Evolutionary conservation across 768 basidiomycete genomes (phyloP), one percentile per base, ranked within the genome.

Genomic region (Lactarius vividus): DNA sequence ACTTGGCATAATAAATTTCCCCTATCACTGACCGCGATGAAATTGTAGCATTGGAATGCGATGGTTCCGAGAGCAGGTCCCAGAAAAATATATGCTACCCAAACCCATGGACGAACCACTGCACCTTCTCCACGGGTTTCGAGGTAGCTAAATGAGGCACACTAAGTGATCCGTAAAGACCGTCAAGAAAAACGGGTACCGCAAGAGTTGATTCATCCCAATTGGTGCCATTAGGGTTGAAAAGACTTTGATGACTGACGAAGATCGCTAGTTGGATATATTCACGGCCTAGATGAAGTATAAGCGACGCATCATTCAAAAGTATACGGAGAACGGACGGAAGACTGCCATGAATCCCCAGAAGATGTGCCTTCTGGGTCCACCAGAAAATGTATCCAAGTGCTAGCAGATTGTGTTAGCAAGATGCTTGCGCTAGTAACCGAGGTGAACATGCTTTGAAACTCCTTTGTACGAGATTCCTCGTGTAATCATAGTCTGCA

Each of bases 81-180:
- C 4, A 82, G 56, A 65, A 85, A 81, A 15, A 87, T 75, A 71
- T 77, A 76, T 0, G 75, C 35, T 15, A 90, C 81, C 88, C 89
- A 91, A 8, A 90, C 82, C 84, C 88, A 89, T 1, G 89, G 89
- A 40, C 81, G 81, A 39, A 88, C 74, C 9, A 75, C 70, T 0
- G 86, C 79, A 28, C 74, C 79, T 63, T 80, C 71, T 3, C 85
- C 85, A 15, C 77, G 75, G 4, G 73, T 80, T 74, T 89, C 88
- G 23, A 91, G 74, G 71, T 89, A 86, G 42, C 83, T 86, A 10
- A 4, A 62, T 15, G n/a, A 15, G 4, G 35, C 13, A 39, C 1
- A 42, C 60, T 39, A 40, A 63, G 10, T 13, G 15, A 33, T 11
- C 7, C 11, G 18, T 16, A 20, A 37, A 33, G 13, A 29, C 2